Evolutionary conservation across 2,329 filamentous ascomycete species (phyloP).

Genomic region (Neoarthrinium moseri): DNA sequence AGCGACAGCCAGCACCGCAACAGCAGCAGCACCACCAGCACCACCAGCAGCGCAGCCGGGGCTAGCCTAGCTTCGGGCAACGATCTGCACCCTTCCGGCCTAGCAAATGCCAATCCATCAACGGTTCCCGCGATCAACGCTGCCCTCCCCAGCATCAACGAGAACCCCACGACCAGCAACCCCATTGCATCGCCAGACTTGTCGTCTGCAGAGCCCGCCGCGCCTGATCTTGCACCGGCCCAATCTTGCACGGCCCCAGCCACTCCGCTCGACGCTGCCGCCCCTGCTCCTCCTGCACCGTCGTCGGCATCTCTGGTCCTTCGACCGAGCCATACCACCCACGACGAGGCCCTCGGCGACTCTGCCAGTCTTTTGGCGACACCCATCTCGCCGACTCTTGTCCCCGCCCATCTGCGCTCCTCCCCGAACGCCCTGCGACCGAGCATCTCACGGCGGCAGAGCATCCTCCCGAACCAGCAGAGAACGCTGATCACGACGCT

Average conservation of each 20-base stretch:
- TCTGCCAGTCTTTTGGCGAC: constrained; percentile 13
- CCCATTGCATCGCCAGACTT: too few relatives aligned
- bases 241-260: not conserved
- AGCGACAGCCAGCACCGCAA: constrained; percentile 16
- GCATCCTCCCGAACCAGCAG: constrained; percentile 43
- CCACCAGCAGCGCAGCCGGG: constrained; percentile 13
- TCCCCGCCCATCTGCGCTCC: constrained; percentile 10
- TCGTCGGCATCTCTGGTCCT: not conserved
- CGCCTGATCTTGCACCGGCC: not conserved
- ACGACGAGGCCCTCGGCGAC: constrained; percentile 13
- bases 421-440: constrained; percentile 24
- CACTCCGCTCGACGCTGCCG: constrained; percentile 1
- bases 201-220: too few relatives aligned
- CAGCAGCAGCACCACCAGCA: constrained; percentile 7
- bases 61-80: constrained; percentile 27
- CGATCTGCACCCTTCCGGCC: constrained; percentile 31
- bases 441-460: constrained; percentile 37
- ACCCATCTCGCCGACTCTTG: constrained; percentile 10
- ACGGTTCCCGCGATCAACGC: constrained; percentile 14
- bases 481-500: constrained; percentile 50
- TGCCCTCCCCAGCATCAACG: constrained; percentile 31
- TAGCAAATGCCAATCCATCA: constrained; percentile 13
- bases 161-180: constrained; percentile 22
- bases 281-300: not conserved
- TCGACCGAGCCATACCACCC: not conserved